Conservation (phyloP, 495 filamentous ascomycete genomes). For the Haplographium delicatum region DNA sequence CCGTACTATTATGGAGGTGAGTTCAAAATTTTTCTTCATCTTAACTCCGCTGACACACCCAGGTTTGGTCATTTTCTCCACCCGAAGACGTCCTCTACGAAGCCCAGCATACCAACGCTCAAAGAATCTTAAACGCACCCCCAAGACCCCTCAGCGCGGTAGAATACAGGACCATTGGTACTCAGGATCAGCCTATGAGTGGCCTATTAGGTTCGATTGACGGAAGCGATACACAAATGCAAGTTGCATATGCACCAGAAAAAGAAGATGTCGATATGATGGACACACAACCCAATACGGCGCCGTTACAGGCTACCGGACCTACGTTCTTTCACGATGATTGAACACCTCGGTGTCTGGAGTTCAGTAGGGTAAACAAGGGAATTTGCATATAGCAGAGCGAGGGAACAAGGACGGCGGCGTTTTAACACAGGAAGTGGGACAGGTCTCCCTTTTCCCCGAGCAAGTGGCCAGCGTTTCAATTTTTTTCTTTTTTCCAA, state of each 20-base stretch:
- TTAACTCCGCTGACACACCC: constrained; percentile 16
- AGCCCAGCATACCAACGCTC: constrained; percentile 27
- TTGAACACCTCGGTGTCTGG: too few species aligned
- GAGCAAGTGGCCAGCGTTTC: too few species aligned
- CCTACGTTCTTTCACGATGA: constrained; percentile 44
- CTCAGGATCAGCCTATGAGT: constrained; percentile 22
- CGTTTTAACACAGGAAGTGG: too few species aligned
- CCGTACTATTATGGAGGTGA: constrained; percentile 95
- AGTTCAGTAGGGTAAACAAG: too few species aligned
- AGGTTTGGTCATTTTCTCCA: constrained; percentile 92
- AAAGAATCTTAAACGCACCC: constrained; percentile 14
- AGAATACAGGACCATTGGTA: constrained; percentile 14
- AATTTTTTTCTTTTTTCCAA: too few species aligned
- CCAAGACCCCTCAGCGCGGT: constrained; percentile 21
- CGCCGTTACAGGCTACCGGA: constrained; percentile 19
- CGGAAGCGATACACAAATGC: neutral
- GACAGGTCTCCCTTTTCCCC: too few species aligned
- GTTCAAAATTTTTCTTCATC: constrained; percentile 16
- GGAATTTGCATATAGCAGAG: too few species aligned
- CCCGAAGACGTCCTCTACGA: constrained; percentile 58
- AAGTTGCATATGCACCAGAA: constrained; percentile 4
- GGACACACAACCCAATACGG: constrained; percentile 20
- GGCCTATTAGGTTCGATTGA: constrained; percentile 2
- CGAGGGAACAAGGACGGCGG: too few species aligned
- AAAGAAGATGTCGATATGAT: constrained; percentile 24